Base-by-base conservation (phyloP, 1,284 basidiomycete genomes). In the Xerocomus cyaneibrunnescens region DNA sequence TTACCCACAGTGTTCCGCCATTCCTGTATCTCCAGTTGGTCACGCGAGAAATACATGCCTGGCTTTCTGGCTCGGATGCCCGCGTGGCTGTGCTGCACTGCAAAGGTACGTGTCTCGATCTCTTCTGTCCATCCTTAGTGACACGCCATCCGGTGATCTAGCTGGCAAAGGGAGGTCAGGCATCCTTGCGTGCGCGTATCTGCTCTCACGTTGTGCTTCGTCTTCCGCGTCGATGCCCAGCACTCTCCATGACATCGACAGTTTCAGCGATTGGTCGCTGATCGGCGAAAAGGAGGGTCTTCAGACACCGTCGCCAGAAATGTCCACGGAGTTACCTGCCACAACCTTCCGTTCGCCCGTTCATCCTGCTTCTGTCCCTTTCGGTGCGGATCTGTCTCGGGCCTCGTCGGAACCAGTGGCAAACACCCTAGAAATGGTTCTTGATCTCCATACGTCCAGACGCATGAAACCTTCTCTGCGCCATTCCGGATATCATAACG, bases 81-180 rank as follows among this genome's bases (percentile, higher is more conserved):
- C 76, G 87, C 41, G 85, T 94, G 14, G 87, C 84, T 6, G 91
- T 94, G 6, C 77, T 95, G 1, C 93, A 96, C 63, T 96, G 93
- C 69, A 95, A 95, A 82, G 89, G 91, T 81, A 59, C 32, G 56
- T 30, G 12, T 39, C 44, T 17, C 28, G 47, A 14, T 21, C 32
- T 12, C 38, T 38, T 54, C 17, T 31, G 28, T 51, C n/a, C 19
- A 27, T 55, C 47, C 57, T 35, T 36, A 25, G 45, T 52, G 40
- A 52, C 30, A 55, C 37, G 2, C 22, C 35, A 42, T 37, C 42
- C 49, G 36, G 38, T 0, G 46, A 51, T 51, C 12, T 45, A 89
- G 88, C 88, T 52, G 87, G 87, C 1, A 89, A 93, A 68, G 90
- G 90, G 14, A 77, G 90, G 44, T 91, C 89, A 0, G 91, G 91